Conservation (phyloP, 345 rosid species). For the Draba incana region DNA sequence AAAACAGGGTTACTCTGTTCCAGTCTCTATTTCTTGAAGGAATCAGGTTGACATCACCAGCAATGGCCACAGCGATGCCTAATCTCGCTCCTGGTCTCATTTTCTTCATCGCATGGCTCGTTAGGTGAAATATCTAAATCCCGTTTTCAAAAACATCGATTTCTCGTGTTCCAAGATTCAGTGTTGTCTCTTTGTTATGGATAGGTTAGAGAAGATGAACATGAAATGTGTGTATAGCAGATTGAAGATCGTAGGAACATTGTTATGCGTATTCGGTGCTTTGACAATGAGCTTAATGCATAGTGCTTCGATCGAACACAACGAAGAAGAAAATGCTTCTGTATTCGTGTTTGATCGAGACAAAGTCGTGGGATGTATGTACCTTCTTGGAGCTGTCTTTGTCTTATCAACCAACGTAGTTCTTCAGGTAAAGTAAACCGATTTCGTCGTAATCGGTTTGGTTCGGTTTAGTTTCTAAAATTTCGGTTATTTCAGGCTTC, state of each 20-base stretch:
- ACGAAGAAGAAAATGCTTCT: conserved; percentile 25
- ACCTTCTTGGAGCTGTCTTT: conserved; percentile 75
- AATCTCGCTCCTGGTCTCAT: conserved; percentile 93
- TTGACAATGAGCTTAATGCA: conserved; percentile 82
- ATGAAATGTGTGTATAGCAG: conserved; percentile 68
- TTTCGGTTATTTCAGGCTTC: conserved; percentile 54
- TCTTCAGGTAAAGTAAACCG: conserved; percentile 59
- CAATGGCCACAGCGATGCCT: conserved; percentile 97
- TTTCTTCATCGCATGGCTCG: conserved; percentile 78
- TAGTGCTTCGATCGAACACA: conserved; percentile 45
- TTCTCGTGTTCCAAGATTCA: conserved; percentile 2
- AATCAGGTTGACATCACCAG: conserved; percentile 82
- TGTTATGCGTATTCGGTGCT: conserved; percentile 77
- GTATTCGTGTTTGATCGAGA: conserved; percentile 49
- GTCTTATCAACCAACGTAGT: conserved; percentile 65
- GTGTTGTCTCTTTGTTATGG: conserved; percentile 1
- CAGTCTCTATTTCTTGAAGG: conserved; percentile 85
- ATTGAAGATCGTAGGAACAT: conserved; percentile 74
- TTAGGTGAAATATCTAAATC: conserved; percentile 46
- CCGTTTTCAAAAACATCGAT: neutral
- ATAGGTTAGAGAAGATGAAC: conserved; percentile 77
- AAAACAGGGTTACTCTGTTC: conserved; percentile 78
- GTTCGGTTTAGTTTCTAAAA: conserved; percentile 4
- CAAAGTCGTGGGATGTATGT: conserved; percentile 70
- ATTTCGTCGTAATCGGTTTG: neutral